phyloP scores from a whole-genome alignment of 2,329 filamentous ascomycete species.

The Coniochaeta sp. region DNA sequence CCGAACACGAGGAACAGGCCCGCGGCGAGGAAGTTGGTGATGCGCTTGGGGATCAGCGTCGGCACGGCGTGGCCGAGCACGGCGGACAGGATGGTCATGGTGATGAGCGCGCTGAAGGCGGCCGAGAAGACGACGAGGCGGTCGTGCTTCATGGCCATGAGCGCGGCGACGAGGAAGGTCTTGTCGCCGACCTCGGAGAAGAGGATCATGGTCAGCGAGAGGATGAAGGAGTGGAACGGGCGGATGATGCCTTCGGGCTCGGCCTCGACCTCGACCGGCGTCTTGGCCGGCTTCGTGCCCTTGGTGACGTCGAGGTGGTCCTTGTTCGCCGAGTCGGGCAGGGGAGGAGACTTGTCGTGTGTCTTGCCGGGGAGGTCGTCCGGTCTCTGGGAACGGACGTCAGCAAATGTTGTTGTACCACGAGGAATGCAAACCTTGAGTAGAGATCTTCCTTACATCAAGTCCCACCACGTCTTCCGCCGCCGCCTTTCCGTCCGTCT shows the following conservation, averaged over 20 bases:
- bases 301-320: slow-evolving; percentile 51
- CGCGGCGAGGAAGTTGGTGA: slow-evolving; percentile 83
- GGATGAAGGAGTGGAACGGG: slow-evolving; percentile 79
- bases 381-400: slow-evolving; percentile 55
- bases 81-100: slow-evolving; percentile 93
- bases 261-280: slow-evolving; percentile 23
- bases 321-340: slow-evolving; percentile 59
- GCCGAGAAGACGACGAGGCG: slow-evolving; percentile 89
- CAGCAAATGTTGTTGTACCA: slow-evolving; percentile 1
- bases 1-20: slow-evolving; percentile 87
- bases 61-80: slow-evolving; percentile 89
- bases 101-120: slow-evolving; percentile 82
- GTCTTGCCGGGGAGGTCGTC: slow-evolving; percentile 71
- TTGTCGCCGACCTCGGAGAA: slow-evolving; percentile 98
- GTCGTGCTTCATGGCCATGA: slow-evolving; percentile 99
- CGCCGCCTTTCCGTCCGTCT: slow-evolving; percentile 25
- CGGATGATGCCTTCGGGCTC: slow-evolving; percentile 58
- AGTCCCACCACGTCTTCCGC: slow-evolving; percentile 38
- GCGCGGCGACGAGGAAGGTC: slow-evolving; percentile 90
- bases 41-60: slow-evolving; percentile 78
- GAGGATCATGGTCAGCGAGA: slow-evolving; percentile 95
- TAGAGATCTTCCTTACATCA: slow-evolving; percentile 43
- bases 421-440: neutral
- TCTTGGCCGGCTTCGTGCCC: slow-evolving; percentile 23
- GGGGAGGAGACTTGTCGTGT: slow-evolving; percentile 64